Conservation (phyloP, 805 yeast genomes). For the Sugiyamaella smithiae region DNA sequence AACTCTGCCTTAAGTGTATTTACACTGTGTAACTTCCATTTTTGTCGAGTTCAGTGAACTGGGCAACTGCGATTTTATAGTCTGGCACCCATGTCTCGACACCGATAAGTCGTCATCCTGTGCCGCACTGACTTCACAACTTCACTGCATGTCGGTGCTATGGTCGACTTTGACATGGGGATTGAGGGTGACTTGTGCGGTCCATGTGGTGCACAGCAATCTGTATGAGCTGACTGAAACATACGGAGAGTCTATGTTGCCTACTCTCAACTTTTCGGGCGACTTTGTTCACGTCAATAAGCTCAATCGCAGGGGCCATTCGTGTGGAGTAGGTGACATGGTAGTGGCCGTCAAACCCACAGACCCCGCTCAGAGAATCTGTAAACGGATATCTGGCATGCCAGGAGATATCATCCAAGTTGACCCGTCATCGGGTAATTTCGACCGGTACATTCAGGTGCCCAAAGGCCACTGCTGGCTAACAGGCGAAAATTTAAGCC, state of each 20-base stretch:
- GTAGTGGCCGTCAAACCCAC: conserved; percentile 89
- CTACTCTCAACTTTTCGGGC: conserved; percentile 69
- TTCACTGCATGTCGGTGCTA: neutral
- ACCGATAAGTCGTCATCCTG: neutral
- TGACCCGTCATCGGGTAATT: conserved; percentile 61
- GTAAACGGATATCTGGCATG: conserved; percentile 93
- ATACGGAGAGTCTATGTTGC: conserved; percentile 92
- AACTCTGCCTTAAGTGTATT: no score
- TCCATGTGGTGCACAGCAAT: conserved; percentile 64
- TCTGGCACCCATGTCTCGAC: no score
- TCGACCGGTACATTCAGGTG: conserved; percentile 57
- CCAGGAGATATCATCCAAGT: conserved; percentile 83
- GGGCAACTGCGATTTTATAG: no score
- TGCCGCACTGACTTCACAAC: neutral
- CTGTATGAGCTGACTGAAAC: conserved; percentile 77
- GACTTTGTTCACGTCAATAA: conserved; percentile 80
- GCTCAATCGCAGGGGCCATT: conserved; percentile 56
- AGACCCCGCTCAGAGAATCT: conserved; percentile 78
- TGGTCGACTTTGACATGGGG: conserved; percentile 31
- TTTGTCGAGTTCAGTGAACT: no score
- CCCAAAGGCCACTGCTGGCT: conserved; percentile 98
- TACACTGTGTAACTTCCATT: no score
- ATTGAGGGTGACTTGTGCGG: conserved; percentile 36
- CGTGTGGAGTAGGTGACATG: conserved; percentile 77
- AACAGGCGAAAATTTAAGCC: conserved; percentile 89